Evolutionary conservation across 2,329 filamentous ascomycete species (phyloP), one percentile per base, ranked within the genome.

Genomic region (Ascochyta viciae-villosae): DNA sequence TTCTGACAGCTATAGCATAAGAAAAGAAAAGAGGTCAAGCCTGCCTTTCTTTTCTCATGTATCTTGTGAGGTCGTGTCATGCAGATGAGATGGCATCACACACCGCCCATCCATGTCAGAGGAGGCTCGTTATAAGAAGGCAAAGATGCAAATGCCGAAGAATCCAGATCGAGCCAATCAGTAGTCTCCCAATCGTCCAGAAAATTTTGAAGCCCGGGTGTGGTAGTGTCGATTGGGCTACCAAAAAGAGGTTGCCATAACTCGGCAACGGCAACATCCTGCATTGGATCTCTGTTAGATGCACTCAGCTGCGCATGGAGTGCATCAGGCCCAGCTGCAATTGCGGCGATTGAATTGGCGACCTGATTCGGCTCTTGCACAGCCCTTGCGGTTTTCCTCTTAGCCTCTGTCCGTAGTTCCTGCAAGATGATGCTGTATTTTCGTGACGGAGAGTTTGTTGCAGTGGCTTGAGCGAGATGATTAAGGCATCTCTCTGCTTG

Each of bases 381-480:
- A 6, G 49, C 50, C 40, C 56, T 53, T 12, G 62, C 57, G 9
- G 61, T 61, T 33, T 64, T 65, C 35, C 49, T 58, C 41, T 66
- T 71, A 4, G 72, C 79, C 50, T 81, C 79, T 7, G 72, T 64
- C 38, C 79, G 68, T 22, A 81, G 58, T 50, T 81, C 80, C 42
- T 80, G 78, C 9, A 82, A 60, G 39, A 82, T 82, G 44, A 81
- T 81, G 27, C 77, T 78, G 40, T 82, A 82, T 35, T 78, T 74
- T 6, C 78, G 75, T 43, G 78, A 80, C 0, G 80, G 80, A 2
- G 78, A 81, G 29, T 81, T 81, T 12, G 73, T 76, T 2, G 77
- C 75, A 4, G 80, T 81, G 3, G 79, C 80, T 49, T 77, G 74
- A 2, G 78, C 78, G 13, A 82, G 73, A 57, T 82, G 78, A 10